Base-by-base conservation (phyloP, 352 stramenopile genomes). In the Phytophthora pisi region DNA sequence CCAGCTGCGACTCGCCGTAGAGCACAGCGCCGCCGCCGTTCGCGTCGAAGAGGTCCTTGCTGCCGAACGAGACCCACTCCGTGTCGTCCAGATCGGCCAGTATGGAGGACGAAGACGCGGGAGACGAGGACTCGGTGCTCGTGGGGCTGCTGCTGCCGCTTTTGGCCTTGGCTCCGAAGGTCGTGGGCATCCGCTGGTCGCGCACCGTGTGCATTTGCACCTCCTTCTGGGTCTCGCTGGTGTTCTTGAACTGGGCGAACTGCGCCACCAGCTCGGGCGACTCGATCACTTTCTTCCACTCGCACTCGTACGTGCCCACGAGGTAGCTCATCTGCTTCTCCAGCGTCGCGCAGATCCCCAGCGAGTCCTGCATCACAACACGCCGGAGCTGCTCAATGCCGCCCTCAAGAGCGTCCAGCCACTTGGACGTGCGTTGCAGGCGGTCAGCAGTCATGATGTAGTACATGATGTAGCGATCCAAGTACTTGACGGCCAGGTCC, bases 161-260 rank as follows among this genome's bases (percentile, higher is more conserved):
- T 72, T 57, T 88, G 7, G 88, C 77, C 51, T 83, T 76, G 9
- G 61, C 51, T n/a, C 66, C 49, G 31, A 74, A 74, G 11, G 40
- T 52, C 5, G 36, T 8, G 11, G 92, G 84, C 67, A 98, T 77
- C 18, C 95, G 95, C 50, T 97, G 91, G 31, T 96, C 90, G 58
- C 93, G 91, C 43, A 89, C 78, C 2, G 96, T 86, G 6, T 65
- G 60, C 77, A 86, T 89, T 52, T 80, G 81, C 0, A 79, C 68
- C 61, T 87, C 78, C 28, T 67, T 61, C 62, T 96, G 83, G 49
- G 61, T 92, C 45, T 91, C 66, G 64, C 83, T 88, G 0, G 90
- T 96, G 78, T 98, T 98, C 36, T 89, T 88, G 70, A 97, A 98
- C 71, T 98, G 93, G 16, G 88, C 81, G 68, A 98, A 98, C 55